Percentiles rank a stretch among this genome's conserved stretches.
Conservation (phyloP, 2,329 filamentous ascomycete species). For the Neofusicoccum cordaticola region DNA sequence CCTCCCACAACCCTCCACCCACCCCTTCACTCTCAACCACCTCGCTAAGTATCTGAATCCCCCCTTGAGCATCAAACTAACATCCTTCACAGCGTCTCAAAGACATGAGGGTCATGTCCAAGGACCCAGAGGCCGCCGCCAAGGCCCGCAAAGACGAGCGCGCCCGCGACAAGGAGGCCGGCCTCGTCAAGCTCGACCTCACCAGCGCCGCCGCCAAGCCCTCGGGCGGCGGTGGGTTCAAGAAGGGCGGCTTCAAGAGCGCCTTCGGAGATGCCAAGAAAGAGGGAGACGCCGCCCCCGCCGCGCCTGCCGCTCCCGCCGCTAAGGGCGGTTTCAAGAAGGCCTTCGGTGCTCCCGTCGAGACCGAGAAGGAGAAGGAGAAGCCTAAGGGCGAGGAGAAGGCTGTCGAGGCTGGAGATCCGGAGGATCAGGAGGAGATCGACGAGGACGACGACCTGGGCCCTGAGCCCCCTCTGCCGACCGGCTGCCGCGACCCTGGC, state of each 20-base stretch:
- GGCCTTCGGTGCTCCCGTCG: slow-evolving; percentile 12
- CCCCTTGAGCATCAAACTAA: neutral
- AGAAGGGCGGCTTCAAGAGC: slow-evolving; percentile 80
- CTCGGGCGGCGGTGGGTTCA: slow-evolving; percentile 50
- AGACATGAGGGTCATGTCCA: slow-evolving; percentile 82
- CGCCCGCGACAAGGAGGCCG: slow-evolving; percentile 59
- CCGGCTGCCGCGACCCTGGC: slow-evolving; percentile 39
- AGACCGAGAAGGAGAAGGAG: slow-evolving; percentile 37
- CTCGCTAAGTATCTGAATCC: neutral
- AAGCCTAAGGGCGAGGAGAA: slow-evolving; percentile 29
- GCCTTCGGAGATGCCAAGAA: slow-evolving; percentile 48
- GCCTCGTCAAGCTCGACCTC: slow-evolving; percentile 35
- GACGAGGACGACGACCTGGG: slow-evolving; percentile 32
- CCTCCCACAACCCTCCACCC: neutral
- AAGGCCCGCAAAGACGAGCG: slow-evolving; percentile 65
- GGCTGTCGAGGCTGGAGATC: neutral
- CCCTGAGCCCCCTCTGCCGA: slow-evolving; percentile 48
- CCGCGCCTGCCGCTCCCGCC: slow-evolving; percentile 20
- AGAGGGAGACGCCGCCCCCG: slow-evolving; percentile 36
- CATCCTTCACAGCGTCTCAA: slow-evolving; percentile 58
- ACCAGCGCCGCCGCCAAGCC: neutral
- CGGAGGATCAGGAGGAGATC: neutral
- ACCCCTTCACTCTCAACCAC: neutral
- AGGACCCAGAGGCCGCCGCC: slow-evolving; percentile 64
- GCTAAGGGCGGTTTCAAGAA: slow-evolving; percentile 16